phyloP scores from a whole-genome alignment of 1,139 yeast species.

The Debaryomyces fabryi region DNA sequence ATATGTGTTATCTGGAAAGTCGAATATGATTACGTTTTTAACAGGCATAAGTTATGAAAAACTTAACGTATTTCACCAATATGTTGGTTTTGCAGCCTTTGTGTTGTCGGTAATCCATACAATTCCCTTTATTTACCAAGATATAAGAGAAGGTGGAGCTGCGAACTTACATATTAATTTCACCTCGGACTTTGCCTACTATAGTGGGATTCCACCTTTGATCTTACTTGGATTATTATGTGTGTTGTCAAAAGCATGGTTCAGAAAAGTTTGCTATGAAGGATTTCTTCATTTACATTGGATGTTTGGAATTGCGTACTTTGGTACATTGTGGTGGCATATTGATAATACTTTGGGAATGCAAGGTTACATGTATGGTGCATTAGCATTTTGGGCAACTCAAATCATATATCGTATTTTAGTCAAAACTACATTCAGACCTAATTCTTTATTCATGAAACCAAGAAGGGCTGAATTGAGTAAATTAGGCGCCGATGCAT shows the following conservation, averaged over 20 bases:
- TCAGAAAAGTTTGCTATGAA: constrained; percentile 54
- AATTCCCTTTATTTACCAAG: constrained; percentile 54
- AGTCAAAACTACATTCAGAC: constrained; percentile 53
- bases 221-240: constrained; percentile 51
- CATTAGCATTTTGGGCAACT: constrained; percentile 57
- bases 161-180: constrained; percentile 20
- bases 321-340: constrained; percentile 58
- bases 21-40: constrained; percentile 51
- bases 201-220: constrained; percentile 47
- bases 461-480: constrained; percentile 47
- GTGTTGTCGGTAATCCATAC: constrained; percentile 56
- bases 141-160: constrained; percentile 54
- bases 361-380: constrained; percentile 56
- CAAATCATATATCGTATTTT: constrained; percentile 55
- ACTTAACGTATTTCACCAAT: constrained; percentile 55
- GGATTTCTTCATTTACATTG: constrained; percentile 59
- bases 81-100: constrained; percentile 47
- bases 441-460: constrained; percentile 44
- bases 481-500: constrained; percentile 35
- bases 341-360: constrained; percentile 39
- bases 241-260: constrained; percentile 44
- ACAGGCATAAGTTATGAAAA: constrained; percentile 62
- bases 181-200: constrained; percentile 21
- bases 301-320: constrained; percentile 57
- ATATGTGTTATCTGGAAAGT: constrained; percentile 54